Evolutionary conservation across 768 basidiomycete species (phyloP).

Genomic region (Asterophora parasitica): DNA sequence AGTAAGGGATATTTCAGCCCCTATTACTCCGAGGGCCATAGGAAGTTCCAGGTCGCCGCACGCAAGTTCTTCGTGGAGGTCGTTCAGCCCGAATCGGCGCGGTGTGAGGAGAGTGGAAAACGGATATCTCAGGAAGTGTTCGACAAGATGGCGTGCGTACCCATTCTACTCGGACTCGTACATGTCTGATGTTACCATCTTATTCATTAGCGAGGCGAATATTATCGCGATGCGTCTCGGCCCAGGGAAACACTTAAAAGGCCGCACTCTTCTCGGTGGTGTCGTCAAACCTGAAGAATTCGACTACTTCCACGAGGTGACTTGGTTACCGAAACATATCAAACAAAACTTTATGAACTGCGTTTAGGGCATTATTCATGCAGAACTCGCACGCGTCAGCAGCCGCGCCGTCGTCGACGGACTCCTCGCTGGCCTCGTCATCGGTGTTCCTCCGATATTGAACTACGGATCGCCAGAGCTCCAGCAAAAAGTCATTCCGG

Average conservation of each 20-base stretch:
- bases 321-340: neutral
- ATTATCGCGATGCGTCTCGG: constrained; percentile 89
- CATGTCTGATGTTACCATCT: neutral
- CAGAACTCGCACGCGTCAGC: constrained; percentile 79
- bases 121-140: constrained; percentile 79
- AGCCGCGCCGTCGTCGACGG: constrained; percentile 89
- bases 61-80: constrained; percentile 75
- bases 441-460: constrained; percentile 84
- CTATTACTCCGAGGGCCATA: constrained; percentile 74
- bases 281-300: constrained; percentile 77
- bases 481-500: constrained; percentile 63
- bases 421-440: constrained; percentile 73
- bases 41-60: constrained; percentile 68
- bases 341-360: neutral
- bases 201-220: constrained; percentile 54
- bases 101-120: constrained; percentile 86
- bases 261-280: constrained; percentile 71
- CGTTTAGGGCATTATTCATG: constrained; percentile 65
- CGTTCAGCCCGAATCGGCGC: constrained; percentile 67
- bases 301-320: constrained; percentile 91
- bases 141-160: constrained; percentile 67
- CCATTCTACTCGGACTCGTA: neutral
- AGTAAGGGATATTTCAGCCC: constrained; percentile 61
- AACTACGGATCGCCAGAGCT: constrained; percentile 83
- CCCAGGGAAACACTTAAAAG: constrained; percentile 83